These are phyloP conservation scores for Chlorella sp. DNA, from an alignment of 139 green algal species.

Conservation along the genomic window DNA sequence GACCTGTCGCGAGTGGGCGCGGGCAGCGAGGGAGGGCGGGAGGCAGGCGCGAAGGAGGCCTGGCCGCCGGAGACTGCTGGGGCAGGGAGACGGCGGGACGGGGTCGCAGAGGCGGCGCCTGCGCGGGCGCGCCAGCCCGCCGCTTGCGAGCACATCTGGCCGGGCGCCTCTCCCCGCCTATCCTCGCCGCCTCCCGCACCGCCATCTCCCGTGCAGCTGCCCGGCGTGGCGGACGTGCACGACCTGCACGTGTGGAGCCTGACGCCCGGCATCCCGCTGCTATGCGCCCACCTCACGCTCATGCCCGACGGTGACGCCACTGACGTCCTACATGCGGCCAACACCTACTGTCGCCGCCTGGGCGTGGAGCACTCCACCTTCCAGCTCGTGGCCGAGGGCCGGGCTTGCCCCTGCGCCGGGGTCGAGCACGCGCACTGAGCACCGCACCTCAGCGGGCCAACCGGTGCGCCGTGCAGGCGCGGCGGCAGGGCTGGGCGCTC, in stretches of 20 bases:
- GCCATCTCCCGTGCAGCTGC: constrained; percentile 41
- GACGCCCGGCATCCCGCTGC: constrained; percentile 71
- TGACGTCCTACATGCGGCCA: constrained; percentile 22
- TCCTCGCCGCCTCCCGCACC: no score
- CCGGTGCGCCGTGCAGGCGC: not conserved
- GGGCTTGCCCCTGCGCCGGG: not conserved
- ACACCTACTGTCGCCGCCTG: constrained; percentile 12
- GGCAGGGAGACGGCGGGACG: no score
- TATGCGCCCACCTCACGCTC: constrained; percentile 75
- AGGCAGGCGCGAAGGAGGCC: not conserved
- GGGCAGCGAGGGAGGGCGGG: not conserved
- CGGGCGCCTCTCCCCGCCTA: not conserved
- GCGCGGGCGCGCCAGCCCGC: not conserved
- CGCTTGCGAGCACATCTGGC: not conserved
- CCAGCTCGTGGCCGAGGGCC: constrained; percentile 44
- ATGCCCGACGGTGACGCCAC: constrained; percentile 21
- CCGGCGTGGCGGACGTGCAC: constrained; percentile 78
- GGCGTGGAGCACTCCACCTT: constrained; percentile 83
- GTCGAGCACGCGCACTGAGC: not conserved
- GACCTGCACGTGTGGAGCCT: constrained; percentile 94
- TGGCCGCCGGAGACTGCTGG: not conserved
- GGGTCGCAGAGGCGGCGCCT: not conserved
- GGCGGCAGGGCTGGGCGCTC: not conserved
- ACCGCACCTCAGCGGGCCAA: not conserved
- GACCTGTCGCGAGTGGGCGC: constrained; percentile 9